phyloP scores from a whole-genome alignment of 805 yeast species.

The Ogataea thermomethanolica region DNA sequence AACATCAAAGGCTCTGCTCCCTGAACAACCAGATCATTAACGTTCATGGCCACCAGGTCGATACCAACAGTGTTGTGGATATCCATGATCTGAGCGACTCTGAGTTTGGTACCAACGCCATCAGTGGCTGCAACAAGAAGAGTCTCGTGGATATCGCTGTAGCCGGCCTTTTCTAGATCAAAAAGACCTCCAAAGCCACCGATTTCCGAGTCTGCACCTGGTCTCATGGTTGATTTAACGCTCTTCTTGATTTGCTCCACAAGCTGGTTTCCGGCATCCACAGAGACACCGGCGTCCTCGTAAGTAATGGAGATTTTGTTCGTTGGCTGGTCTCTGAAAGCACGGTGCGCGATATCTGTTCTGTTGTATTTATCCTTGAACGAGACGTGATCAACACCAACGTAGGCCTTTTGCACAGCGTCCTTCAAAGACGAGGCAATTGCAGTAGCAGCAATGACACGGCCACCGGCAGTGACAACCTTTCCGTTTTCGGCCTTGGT shows the following conservation, averaged over 20 bases:
- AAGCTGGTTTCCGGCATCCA: slow-evolving; percentile 87
- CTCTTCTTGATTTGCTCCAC: slow-evolving; percentile 87
- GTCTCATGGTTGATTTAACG: slow-evolving; percentile 88
- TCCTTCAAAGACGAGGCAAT: slow-evolving; percentile 68
- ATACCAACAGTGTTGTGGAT: slow-evolving; percentile 98
- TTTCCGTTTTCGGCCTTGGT: slow-evolving; percentile 59
- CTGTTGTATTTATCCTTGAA: slow-evolving; percentile 81
- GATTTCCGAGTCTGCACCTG: slow-evolving; percentile 96
- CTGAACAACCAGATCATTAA: slow-evolving; percentile 94
- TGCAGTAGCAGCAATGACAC: slow-evolving; percentile 95
- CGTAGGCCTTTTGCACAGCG: slow-evolving; percentile 83
- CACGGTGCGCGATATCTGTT: slow-evolving; percentile 93
- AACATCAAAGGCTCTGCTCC: slow-evolving; percentile 98
- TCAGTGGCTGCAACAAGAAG: slow-evolving; percentile 95
- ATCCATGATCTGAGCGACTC: slow-evolving; percentile 85
- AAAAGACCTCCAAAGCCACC: slow-evolving; percentile 99
- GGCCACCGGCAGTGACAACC: slow-evolving; percentile 87
- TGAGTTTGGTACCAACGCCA: slow-evolving; percentile 97
- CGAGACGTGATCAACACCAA: slow-evolving; percentile 72
- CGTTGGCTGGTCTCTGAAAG: slow-evolving; percentile 56
- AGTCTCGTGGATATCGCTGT: slow-evolving; percentile 65
- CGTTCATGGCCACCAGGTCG: slow-evolving; percentile 98
- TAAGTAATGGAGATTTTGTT: slow-evolving; percentile 61
- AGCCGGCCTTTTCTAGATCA: slow-evolving; percentile 87
- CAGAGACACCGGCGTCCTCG: slow-evolving; percentile 96